phyloP scores from a whole-genome alignment of 2,329 filamentous ascomycete genomes.

The Ceratocystiopsis minuta region DNA sequence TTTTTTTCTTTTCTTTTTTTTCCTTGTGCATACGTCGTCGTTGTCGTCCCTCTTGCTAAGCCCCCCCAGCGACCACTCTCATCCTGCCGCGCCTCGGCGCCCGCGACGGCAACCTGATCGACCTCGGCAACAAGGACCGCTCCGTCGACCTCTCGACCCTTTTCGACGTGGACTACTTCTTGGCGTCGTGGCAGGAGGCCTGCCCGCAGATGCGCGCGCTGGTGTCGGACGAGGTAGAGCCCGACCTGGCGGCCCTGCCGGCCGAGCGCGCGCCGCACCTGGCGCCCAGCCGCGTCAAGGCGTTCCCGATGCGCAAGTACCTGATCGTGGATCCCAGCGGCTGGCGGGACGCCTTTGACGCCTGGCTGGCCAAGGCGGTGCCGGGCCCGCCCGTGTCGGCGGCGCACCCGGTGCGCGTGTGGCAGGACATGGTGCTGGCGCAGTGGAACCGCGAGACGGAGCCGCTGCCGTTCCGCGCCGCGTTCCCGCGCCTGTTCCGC shows the following conservation, averaged over 20 bases:
- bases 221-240: neutral
- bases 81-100: constrained; percentile 9
- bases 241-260: constrained; percentile 2
- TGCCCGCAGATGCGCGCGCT: constrained; percentile 8
- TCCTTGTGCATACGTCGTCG: neutral
- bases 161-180: constrained; percentile 6
- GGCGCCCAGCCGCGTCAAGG: constrained; percentile 2
- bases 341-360: constrained; percentile 9
- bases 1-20: neutral
- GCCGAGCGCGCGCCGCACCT: constrained; percentile 1
- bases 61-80: constrained; percentile 7
- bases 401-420: constrained; percentile 9
- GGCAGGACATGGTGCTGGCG: constrained; percentile 12
- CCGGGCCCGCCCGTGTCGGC: constrained; percentile 2
- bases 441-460: constrained; percentile 10
- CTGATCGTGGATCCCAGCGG: constrained; percentile 8
- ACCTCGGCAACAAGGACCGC: constrained; percentile 4
- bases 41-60: no score
- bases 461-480: neutral
- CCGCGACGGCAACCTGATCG: constrained; percentile 10
- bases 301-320: constrained; percentile 6
- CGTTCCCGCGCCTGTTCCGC: constrained; percentile 9
- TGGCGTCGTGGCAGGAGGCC: constrained; percentile 2
- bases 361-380: constrained; percentile 2
- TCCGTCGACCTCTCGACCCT: constrained; percentile 5